Evolutionary conservation across 768 basidiomycete species (phyloP), one percentile per base, ranked within the genome.

Genomic region (Naganishia onofrii): DNA sequence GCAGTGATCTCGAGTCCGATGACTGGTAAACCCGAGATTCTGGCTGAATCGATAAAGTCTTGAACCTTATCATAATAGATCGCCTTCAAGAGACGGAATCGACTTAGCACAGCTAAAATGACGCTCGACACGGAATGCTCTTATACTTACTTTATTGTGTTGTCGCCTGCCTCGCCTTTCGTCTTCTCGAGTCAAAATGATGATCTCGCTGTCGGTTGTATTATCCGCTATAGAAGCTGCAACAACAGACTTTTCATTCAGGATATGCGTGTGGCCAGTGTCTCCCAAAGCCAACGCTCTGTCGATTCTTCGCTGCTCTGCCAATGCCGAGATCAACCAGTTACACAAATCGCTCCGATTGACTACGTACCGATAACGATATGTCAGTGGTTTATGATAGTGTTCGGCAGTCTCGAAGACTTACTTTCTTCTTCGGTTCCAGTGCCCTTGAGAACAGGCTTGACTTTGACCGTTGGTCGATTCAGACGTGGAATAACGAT

Each of bases 231-330:
- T 26, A 26, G 28, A 42, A 6, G 34, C 32, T 6, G 67, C 29
- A 23, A 38, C 19, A 13, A n/a, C 42, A n/a, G 67, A 31, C 38
- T 58, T 56, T n/a, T 68, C 68, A 9, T 29, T 31, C 3, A 64
- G 19, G 4, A 52, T 29, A 48, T 46, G 21, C 36, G 48, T 7
- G 15, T 13, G 38, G 19, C 48, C 58, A 3, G 48, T 26, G 12
- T 69, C 68, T 26, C 21, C 38, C 15, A 31, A 34, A 17, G 48
- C 57, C 21, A 63, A 10, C 17, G 38, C 70, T 0, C 76, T 73
- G 64, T 80, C 79, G 28, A 80, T 75, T 4, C 77, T 71, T 6
- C 78, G 71, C 67, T 80, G 79, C 31, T 80, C 79, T 10, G 70
- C 63, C 5, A 80, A 75, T 0, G 74, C 75, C 56, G 60, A 58